phyloP scores from a whole-genome alignment of 768 basidiomycete genomes.

The Pleurotus salmoneostramineus region DNA sequence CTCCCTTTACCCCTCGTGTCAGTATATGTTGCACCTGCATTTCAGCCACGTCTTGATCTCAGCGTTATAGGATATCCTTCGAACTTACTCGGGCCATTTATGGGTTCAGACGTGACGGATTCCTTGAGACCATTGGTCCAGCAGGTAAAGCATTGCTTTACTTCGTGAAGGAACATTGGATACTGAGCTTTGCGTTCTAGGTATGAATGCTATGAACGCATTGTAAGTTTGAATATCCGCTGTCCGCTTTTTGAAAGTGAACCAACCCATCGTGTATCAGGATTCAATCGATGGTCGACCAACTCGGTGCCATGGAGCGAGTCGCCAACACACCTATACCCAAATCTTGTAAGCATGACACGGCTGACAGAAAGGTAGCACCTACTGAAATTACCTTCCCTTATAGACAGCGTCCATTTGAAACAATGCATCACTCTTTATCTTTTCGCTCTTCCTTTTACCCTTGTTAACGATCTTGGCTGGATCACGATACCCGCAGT shows the following conservation, averaged over 20 bases:
- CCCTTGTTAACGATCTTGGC: conserved; percentile 76
- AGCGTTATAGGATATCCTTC: conserved; percentile 79
- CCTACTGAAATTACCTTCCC: conserved; percentile 10
- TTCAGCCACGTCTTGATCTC: background rate
- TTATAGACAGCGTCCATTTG: conserved; percentile 78
- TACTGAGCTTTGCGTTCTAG: conserved; percentile 28
- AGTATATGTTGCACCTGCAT: conserved; percentile 14
- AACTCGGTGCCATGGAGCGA: conserved; percentile 86
- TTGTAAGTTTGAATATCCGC: conserved; percentile 36
- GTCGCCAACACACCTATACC: conserved; percentile 86
- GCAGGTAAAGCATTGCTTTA: conserved; percentile 48
- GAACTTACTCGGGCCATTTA: conserved; percentile 71
- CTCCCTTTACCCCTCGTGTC: conserved; percentile 83
- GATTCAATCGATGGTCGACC: conserved; percentile 79
- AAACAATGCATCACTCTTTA: conserved; percentile 96
- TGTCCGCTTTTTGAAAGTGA: background rate
- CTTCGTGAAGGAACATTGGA: background rate
- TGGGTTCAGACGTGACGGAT: conserved; percentile 73
- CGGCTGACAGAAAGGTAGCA: background rate
- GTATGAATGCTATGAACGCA: conserved; percentile 72
- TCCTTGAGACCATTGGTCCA: conserved; percentile 86
- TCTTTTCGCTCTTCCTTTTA: conserved; percentile 87
- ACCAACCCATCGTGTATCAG: conserved; percentile 28
- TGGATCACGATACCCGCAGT: conserved; percentile 86
- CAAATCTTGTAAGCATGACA: conserved; percentile 51